Conservation (phyloP, 2,329 filamentous ascomycete genomes). For the Colletotrichum somersetense region DNA sequence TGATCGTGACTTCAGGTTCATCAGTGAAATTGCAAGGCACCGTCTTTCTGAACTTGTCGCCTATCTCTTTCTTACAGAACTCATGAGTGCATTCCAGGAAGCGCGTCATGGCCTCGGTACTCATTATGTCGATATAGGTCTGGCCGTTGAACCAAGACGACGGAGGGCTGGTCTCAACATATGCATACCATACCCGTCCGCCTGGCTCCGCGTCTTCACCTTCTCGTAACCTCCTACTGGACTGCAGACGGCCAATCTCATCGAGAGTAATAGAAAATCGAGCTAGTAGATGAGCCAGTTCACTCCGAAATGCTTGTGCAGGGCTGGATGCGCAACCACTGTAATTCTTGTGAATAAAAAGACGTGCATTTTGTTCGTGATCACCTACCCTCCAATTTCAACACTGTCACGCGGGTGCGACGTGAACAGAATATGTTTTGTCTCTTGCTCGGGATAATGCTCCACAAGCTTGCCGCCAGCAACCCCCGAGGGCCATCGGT, state of each 20-base stretch:
- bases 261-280: slow-evolving; percentile 46
- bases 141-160: slow-evolving; percentile 50
- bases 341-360: background rate
- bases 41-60: slow-evolving; percentile 47
- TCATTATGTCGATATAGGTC: slow-evolving; percentile 50
- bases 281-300: slow-evolving; percentile 46
- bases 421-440: slow-evolving; percentile 48
- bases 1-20: slow-evolving; percentile 50
- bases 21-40: slow-evolving; percentile 52
- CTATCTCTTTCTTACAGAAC: slow-evolving; percentile 47
- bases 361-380: background rate
- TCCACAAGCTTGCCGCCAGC: slow-evolving; percentile 48
- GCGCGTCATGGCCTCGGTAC: slow-evolving; percentile 45
- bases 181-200: slow-evolving; percentile 48
- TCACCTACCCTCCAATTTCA: slow-evolving; percentile 37
- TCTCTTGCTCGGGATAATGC: slow-evolving; percentile 46
- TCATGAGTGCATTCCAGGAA: slow-evolving; percentile 50
- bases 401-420: slow-evolving; percentile 40
- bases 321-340: slow-evolving; percentile 30
- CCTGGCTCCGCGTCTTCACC: slow-evolving; percentile 44
- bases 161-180: slow-evolving; percentile 48
- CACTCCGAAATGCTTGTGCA: slow-evolving; percentile 42
- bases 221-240: slow-evolving; percentile 41
- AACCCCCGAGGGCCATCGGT: slow-evolving; percentile 49
- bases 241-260: slow-evolving; percentile 45